Evolutionary conservation across 345 rosid genomes (phyloP).

Genomic region (Salix exigua): DNA sequence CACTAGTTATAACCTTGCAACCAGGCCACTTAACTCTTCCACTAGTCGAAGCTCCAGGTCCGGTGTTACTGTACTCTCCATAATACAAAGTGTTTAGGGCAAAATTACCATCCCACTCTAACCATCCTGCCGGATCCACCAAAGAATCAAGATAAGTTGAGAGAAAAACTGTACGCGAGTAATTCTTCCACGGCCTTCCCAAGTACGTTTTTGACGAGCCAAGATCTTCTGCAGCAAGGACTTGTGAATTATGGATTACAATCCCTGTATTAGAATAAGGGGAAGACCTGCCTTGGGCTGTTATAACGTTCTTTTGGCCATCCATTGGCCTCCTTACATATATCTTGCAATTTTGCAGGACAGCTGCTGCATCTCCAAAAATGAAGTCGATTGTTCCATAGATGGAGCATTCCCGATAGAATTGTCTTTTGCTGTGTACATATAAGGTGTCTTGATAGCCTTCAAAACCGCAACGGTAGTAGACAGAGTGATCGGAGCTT

Average conservation of each 20-base stretch:
- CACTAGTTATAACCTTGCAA: conserved; percentile 50
- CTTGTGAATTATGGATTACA: conserved; percentile 63
- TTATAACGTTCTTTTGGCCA: conserved; percentile 51
- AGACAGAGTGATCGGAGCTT: conserved; percentile 75
- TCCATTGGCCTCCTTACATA: conserved; percentile 61
- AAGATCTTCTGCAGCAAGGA: conserved; percentile 68
- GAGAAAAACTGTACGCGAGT: conserved; percentile 59
- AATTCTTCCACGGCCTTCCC: conserved; percentile 82
- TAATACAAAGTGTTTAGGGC: conserved; percentile 63
- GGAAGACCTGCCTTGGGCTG: conserved; percentile 81
- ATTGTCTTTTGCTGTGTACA: conserved; percentile 75
- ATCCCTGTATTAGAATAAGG: conserved; percentile 87
- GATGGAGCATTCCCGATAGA: conserved; percentile 71
- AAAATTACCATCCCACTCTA: conserved; percentile 66
- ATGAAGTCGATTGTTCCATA: conserved; percentile 90
- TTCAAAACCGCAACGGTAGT: conserved; percentile 66
- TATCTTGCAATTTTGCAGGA: conserved; percentile 75
- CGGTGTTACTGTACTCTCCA: conserved; percentile 69
- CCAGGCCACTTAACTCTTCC: conserved; percentile 72
- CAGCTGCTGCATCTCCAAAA: conserved; percentile 78
- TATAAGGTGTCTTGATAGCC: conserved; percentile 89
- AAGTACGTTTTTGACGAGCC: conserved; percentile 37
- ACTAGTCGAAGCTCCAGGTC: conserved; percentile 59
- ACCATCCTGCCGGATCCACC: conserved; percentile 73
- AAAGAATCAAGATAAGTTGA: conserved; percentile 54